A percentile compares a stretch with the other conserved stretches of the same genome.
Conservation (phyloP, 2,329 filamentous ascomycete genomes). For the Fusarium drepaniforme region DNA sequence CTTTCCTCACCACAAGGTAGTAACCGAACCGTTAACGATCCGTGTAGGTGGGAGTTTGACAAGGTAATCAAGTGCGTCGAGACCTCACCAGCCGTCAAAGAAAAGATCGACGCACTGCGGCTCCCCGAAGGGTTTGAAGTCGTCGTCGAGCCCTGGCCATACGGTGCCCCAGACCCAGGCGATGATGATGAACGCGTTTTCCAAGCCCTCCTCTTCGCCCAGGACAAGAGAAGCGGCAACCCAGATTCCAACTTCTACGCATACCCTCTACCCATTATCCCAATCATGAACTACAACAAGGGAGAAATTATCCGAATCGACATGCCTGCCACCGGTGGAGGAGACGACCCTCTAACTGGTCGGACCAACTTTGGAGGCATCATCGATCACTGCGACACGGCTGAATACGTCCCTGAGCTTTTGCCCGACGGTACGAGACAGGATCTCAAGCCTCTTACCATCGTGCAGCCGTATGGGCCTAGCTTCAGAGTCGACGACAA, state of each 20-base stretch:
- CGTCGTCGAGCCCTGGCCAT: constrained; percentile 51
- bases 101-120: constrained; percentile 45
- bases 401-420: constrained; percentile 58
- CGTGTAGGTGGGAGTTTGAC: constrained; percentile 50
- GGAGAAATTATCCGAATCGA: constrained; percentile 50
- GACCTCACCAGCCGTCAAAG: constrained; percentile 47
- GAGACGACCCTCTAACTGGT: constrained; percentile 40
- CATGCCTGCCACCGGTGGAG: constrained; percentile 50
- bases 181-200: constrained; percentile 49
- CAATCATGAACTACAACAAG: constrained; percentile 52
- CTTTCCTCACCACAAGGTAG: background rate
- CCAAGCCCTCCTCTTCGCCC: constrained; percentile 50
- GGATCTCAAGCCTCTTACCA: constrained; percentile 70
- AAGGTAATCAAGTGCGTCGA: constrained; percentile 47
- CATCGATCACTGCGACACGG: constrained; percentile 47
- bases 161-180: constrained; percentile 45
- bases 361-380: constrained; percentile 29
- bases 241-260: constrained; percentile 67
- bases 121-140: constrained; percentile 47
- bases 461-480: constrained; percentile 52
- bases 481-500: constrained; percentile 58
- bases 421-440: constrained; percentile 56
- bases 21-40: background rate
- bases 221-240: constrained; percentile 50
- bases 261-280: constrained; percentile 64